These are phyloP conservation scores for Immersiporthe knoxdaviesiana DNA, from an alignment of 2,329 filamentous ascomycete species.

Conservation along the genomic window DNA sequence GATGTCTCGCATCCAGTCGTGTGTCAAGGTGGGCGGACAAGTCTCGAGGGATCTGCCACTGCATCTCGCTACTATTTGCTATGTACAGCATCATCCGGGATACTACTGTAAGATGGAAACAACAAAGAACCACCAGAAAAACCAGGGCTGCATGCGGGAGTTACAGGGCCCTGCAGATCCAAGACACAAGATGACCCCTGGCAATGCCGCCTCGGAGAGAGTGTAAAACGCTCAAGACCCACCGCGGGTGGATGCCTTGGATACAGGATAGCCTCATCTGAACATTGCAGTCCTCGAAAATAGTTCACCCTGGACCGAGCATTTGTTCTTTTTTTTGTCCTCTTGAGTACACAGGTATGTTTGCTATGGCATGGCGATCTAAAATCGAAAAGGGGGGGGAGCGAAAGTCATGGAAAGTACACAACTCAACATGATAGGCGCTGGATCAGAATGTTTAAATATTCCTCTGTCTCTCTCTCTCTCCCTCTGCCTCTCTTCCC, in stretches of 20 bases:
- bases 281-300: neutral
- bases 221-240: slow-evolving; percentile 3
- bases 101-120: neutral
- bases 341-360: neutral
- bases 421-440: too few relatives aligned
- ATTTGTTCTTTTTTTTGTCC: neutral
- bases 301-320: neutral
- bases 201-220: neutral
- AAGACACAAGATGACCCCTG: neutral
- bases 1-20: too few relatives aligned
- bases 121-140: slow-evolving; percentile 8
- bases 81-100: too few relatives aligned
- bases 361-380: too few relatives aligned
- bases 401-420: too few relatives aligned
- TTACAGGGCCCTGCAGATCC: neutral
- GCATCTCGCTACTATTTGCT: too few relatives aligned
- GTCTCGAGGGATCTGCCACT: too few relatives aligned
- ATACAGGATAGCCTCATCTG: neutral
- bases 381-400: too few relatives aligned
- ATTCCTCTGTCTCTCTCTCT: too few relatives aligned
- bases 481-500: neutral
- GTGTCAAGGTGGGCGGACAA: too few relatives aligned
- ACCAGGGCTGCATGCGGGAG: neutral
- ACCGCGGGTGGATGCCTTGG: neutral
- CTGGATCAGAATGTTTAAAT: too few relatives aligned